Evolutionary conservation across 2,329 filamentous ascomycete genomes (phyloP), one percentile per base, ranked within the genome.

Genomic region (Lachnellula suecica): DNA sequence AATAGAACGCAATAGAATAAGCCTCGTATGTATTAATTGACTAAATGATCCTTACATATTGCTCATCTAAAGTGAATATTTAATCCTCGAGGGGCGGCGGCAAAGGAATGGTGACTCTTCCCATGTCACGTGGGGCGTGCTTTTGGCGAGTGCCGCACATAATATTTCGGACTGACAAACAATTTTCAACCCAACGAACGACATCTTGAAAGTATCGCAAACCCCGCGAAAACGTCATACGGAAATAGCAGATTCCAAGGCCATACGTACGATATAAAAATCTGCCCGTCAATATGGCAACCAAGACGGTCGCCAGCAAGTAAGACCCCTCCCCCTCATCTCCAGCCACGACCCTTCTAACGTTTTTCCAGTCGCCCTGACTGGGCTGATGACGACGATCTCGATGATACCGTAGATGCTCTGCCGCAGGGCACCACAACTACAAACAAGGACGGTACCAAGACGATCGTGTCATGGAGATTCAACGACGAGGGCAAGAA

Each of bases 381-480:
- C 81, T 97, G 93, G 93, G 93, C 94, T 71, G 94, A 97, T 77
- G 90, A 94, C 71, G 82, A 85, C 66, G 84, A 87, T 64, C 91
- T 96, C 71, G 87, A 91, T 75, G 88, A 94, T 74, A 83, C 88
- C 82, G 63, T 67, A 72, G 47, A 74, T 61, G 81, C 84, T 52
- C 88, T 99, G 65, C 94, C 94, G 56, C 82, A 89, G 63, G 85
- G 89, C 63, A 88, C 94, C 76, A 89, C 93, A 65, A 93, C 91
- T 71, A 88, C 87, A 71, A 97, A 99, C 84, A 96, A 97, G 78
- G 94, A 99, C 73, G 94, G 95, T 71, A 96, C 91, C 66, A 96
- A 97, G 77, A 99, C 95, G 43, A 88, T 94, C 65, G 87, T 96
- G 68, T 89, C 89, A 59, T 96, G 90, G 79, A 83, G 85, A 66